These are phyloP conservation scores for Aspergillaceae sp. DNA, from an alignment of 2,329 filamentous ascomycete species.

Conservation along the genomic window DNA sequence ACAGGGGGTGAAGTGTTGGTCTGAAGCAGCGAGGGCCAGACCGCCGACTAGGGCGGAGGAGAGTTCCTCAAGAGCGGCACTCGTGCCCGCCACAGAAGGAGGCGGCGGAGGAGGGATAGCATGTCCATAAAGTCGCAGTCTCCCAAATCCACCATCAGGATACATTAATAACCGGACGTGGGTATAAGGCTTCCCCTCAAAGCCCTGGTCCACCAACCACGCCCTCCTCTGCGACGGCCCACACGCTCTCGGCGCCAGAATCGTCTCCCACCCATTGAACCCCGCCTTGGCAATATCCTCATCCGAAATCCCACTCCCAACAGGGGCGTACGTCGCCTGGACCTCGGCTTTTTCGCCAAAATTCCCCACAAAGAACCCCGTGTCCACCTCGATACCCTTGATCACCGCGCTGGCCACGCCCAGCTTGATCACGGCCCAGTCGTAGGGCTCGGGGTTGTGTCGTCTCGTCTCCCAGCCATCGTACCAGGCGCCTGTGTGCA, in stretches of 20 bases:
- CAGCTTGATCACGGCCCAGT: slow-evolving; percentile 53
- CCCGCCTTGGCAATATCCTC: slow-evolving; percentile 24
- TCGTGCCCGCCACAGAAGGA: slow-evolving; percentile 1
- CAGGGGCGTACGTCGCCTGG: slow-evolving; percentile 25
- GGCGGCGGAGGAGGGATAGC: slow-evolving; percentile 27
- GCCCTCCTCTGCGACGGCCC: slow-evolving; percentile 36
- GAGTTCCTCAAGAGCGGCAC: slow-evolving; percentile 26
- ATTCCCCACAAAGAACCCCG: slow-evolving; percentile 39
- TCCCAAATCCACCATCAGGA: slow-evolving; percentile 39
- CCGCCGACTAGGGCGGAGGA: slow-evolving; percentile 35
- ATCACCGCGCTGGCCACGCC: slow-evolving; percentile 40
- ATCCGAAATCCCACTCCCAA: slow-evolving; percentile 14
- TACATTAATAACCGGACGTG: slow-evolving; percentile 39
- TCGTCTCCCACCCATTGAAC: slow-evolving; percentile 30
- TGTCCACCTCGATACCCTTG: slow-evolving; percentile 38
- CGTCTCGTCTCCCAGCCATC: slow-evolving; percentile 57
- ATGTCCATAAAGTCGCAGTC: slow-evolving; percentile 35
- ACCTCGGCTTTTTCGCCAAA: slow-evolving; percentile 36
- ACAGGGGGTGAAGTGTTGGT: slow-evolving; percentile 36
- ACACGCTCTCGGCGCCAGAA: slow-evolving; percentile 31
- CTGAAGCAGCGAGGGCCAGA: slow-evolving; percentile 31
- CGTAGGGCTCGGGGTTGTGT: slow-evolving; percentile 50
- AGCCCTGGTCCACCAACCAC: slow-evolving; percentile 27
- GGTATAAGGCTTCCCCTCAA: slow-evolving; percentile 28
- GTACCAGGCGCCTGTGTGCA: slow-evolving; percentile 55